phyloP scores from a whole-genome alignment of 2,329 filamentous ascomycete genomes.

The Botrytis fabae region DNA sequence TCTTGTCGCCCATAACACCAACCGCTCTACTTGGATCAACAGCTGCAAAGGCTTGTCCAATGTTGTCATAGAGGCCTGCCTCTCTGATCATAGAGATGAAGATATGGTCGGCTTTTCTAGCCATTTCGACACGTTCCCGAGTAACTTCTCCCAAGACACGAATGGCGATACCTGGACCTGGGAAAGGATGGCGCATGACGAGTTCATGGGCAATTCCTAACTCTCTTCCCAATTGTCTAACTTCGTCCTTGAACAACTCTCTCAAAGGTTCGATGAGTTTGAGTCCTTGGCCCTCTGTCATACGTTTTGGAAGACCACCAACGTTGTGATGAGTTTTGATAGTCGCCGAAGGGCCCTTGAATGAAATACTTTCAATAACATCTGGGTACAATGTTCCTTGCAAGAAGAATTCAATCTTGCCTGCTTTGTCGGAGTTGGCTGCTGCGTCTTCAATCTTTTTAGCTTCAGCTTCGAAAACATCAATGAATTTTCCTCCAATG shows the following conservation, averaged over 20 bases:
- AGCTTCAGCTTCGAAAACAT: slow-evolving; percentile 80
- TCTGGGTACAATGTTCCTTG: slow-evolving; percentile 76
- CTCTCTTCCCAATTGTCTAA: slow-evolving; percentile 66
- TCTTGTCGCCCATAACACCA: slow-evolving; percentile 67
- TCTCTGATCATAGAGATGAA: slow-evolving; percentile 75
- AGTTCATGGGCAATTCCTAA: slow-evolving; percentile 73
- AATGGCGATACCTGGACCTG: slow-evolving; percentile 69
- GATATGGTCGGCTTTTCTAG: slow-evolving; percentile 73
- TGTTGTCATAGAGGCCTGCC: slow-evolving; percentile 71
- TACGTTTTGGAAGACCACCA: slow-evolving; percentile 62
- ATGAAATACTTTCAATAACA: slow-evolving; percentile 62
- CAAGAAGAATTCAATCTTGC: slow-evolving; percentile 80
- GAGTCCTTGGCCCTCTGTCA: slow-evolving; percentile 52
- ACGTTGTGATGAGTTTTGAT: slow-evolving; percentile 75
- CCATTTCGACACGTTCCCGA: slow-evolving; percentile 74
- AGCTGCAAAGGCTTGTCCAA: slow-evolving; percentile 70
- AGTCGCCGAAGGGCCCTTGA: slow-evolving; percentile 69
- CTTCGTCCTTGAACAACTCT: slow-evolving; percentile 83
- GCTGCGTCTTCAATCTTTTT: slow-evolving; percentile 71
- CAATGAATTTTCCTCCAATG: slow-evolving; percentile 77
- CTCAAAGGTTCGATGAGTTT: slow-evolving; percentile 78
- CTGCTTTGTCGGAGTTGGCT: slow-evolving; percentile 64
- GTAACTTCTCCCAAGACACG: slow-evolving; percentile 81
- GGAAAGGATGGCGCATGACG: slow-evolving; percentile 77
- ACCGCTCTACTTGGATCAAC: slow-evolving; percentile 65